Conservation (phyloP, 495 filamentous ascomycete species). For the Filosporella fistucella region DNA sequence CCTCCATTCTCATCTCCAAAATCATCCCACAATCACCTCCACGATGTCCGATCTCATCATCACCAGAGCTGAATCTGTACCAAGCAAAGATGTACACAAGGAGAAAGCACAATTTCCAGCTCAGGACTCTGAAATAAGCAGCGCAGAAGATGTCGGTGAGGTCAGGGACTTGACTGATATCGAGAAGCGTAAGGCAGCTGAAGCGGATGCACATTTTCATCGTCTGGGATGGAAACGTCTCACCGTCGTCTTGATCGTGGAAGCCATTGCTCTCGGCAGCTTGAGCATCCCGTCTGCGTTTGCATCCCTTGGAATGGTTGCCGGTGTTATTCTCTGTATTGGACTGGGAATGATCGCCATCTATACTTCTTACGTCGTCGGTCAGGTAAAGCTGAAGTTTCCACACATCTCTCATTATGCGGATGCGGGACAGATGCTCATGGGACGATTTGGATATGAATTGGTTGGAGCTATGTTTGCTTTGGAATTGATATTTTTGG, state of each 20-base stretch:
- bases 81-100: too few species aligned
- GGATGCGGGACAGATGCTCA: conserved; percentile 64
- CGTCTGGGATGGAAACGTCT: conserved; percentile 34
- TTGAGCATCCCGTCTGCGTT: conserved; percentile 62
- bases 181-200: background rate
- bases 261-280: conserved; percentile 69
- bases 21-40: too few species aligned
- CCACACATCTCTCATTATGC: conserved; percentile 58
- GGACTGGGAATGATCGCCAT: conserved; percentile 8
- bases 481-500: conserved; percentile 70
- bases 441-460: conserved; percentile 62
- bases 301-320: conserved; percentile 57
- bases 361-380: conserved; percentile 75
- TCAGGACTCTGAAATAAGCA: too few species aligned
- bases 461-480: conserved; percentile 58
- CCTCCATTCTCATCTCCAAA: too few species aligned
- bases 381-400: conserved; percentile 68
- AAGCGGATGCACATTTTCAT: conserved; percentile 36
- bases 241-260: conserved; percentile 56
- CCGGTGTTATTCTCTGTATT: conserved; percentile 27
- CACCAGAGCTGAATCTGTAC: too few species aligned
- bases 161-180: too few species aligned
- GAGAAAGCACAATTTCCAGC: too few species aligned
- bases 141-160: too few species aligned
- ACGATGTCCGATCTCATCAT: too few species aligned